Percentiles rank a stretch among this genome's conserved stretches.
phyloP scores from a whole-genome alignment of 2,329 filamentous ascomycete species.

The Bipolaris cookei region DNA sequence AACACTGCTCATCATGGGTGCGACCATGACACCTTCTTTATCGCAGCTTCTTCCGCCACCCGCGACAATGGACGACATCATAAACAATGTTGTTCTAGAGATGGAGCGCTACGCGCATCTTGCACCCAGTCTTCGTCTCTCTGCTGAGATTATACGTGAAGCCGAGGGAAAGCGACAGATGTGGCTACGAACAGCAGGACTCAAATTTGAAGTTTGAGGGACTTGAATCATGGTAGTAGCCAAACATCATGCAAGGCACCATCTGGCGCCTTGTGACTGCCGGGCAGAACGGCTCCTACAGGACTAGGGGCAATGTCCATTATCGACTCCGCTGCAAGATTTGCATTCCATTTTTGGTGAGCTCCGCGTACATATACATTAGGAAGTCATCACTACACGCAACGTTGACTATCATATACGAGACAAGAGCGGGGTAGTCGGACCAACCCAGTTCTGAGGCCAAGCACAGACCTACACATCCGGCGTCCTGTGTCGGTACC shows the following conservation, averaged over 20 bases:
- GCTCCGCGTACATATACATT: constrained; percentile 4
- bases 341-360: constrained; percentile 4
- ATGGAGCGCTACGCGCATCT: constrained; percentile 76
- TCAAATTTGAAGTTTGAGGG: constrained; percentile 47
- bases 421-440: constrained; percentile 11
- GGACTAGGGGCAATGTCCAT: background rate
- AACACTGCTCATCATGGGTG: constrained; percentile 81
- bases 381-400: constrained; percentile 8
- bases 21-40: constrained; percentile 78
- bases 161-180: constrained; percentile 73
- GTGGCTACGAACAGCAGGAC: constrained; percentile 55
- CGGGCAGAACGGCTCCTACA: constrained; percentile 1
- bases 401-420: constrained; percentile 8
- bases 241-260: background rate
- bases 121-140: constrained; percentile 75
- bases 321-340: background rate
- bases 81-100: constrained; percentile 77
- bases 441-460: constrained; percentile 16
- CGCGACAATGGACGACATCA: constrained; percentile 72
- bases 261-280: background rate
- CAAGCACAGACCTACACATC: constrained; percentile 17
- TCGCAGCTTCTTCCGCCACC: constrained; percentile 66
- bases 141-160: constrained; percentile 81
- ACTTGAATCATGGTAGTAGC: background rate
- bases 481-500: background rate